These are phyloP conservation scores for Tulasnella sp. DNA, from an alignment of 768 basidiomycete genomes.

Conservation along the genomic window DNA sequence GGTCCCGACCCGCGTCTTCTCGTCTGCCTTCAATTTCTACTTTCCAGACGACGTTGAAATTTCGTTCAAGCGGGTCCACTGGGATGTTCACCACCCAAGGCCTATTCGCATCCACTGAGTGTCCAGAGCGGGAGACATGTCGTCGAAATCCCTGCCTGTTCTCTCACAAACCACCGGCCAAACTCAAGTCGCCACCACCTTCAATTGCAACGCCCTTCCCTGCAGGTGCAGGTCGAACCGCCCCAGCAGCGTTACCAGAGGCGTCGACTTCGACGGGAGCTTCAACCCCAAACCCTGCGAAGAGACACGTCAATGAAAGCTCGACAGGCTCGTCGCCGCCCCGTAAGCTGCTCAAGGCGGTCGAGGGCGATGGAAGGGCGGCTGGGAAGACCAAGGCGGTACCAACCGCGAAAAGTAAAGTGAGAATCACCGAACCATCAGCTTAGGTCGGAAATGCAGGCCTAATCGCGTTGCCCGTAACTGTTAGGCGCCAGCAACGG, in stretches of 20 bases:
- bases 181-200: not conserved
- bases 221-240: not conserved
- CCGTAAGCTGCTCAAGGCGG: constrained; percentile 19
- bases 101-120: constrained; percentile 24
- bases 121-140: constrained; percentile 26
- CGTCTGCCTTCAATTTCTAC: not conserved
- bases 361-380: not conserved
- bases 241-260: not conserved
- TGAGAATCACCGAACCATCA: not conserved
- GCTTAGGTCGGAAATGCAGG: not conserved
- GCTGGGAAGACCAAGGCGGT: not conserved
- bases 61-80: not conserved
- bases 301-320: not conserved
- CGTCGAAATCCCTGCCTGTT: constrained; percentile 28
- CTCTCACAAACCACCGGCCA: constrained; percentile 27
- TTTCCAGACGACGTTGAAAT: not conserved
- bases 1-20: too few species aligned
- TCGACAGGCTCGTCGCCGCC: constrained; percentile 14
- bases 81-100: constrained; percentile 19
- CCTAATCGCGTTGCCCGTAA: not conserved
- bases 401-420: not conserved
- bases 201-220: not conserved
- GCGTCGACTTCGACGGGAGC: not conserved
- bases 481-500: not conserved
- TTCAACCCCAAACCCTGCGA: not conserved